Evolutionary conservation across 2,329 filamentous ascomycete species (phyloP), one percentile per base, ranked within the genome.

Genomic region (Trichoderma sp.): DNA sequence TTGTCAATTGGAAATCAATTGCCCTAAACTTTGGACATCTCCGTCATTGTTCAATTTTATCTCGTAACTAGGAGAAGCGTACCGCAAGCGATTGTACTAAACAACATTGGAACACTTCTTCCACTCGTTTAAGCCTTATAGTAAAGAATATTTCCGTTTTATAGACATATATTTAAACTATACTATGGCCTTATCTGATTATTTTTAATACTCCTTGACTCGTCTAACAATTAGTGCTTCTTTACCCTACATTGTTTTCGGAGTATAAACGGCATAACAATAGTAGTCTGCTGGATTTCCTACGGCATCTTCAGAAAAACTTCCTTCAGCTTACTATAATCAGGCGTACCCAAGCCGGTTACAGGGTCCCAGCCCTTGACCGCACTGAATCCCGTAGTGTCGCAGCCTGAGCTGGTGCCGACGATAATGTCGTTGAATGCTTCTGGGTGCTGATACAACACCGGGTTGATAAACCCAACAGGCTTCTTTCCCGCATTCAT

Each of bases 391-490:
- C 76, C 76, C 4, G 67, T 37, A 5, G 73, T 76, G n/a, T 71
- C 70, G 37, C 76, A 78, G 12, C 76, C 76, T 0, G 76, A 75
- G 57, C 75, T 78, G n/a, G 32, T 32, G 17, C 65, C 65, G 4
- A 1, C 25, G 2, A 34, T 67, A n/a, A 67, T 48, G 17, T 67
- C 65, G 27, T 61, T 67, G 25, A 67, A 54, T 9, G 50, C 57
- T 25, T 54, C 32, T 0, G 45, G 57, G 48, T 53, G 45, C 7
- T 25, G 29, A 57, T 67, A 67, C 48, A 64, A 17, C 17, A 53
- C 34, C 2, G 61, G 61, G 15, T 52, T 66, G 3, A 59, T 22
- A 19, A 66, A 66, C 1, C 64, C 64, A 52, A 66, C 22, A 4
- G 64, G 35, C 10, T 70, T 67, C 68, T 74, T 75, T 7, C 72